Conservation (phyloP, 192 early-diverging fungal genomes). For the Helicostylum pulchrum region DNA sequence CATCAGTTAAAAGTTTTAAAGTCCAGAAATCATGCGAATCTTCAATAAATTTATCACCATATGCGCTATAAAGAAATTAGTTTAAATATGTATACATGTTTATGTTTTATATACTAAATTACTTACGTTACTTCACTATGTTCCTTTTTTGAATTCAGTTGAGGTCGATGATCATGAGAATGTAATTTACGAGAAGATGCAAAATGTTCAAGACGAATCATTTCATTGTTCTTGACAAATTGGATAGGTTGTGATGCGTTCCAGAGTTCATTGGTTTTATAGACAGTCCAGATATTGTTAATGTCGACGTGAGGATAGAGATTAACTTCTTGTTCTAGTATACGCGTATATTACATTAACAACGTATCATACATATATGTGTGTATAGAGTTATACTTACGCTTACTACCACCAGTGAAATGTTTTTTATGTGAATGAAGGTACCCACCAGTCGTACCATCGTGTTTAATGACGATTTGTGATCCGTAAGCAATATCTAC, state of each 20-base stretch:
- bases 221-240: constrained; percentile 65
- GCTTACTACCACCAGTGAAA: constrained; percentile 73
- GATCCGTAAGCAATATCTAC: constrained; percentile 71
- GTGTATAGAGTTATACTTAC: constrained; percentile 32
- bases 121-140: constrained; percentile 64
- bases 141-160: constrained; percentile 59
- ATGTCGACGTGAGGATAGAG: constrained; percentile 77
- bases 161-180: constrained; percentile 67
- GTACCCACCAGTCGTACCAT: constrained; percentile 73
- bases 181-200: constrained; percentile 60
- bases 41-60: constrained; percentile 66
- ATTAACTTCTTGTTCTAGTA: constrained; percentile 69
- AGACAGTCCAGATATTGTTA: constrained; percentile 83
- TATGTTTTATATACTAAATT: not conserved
- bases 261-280: constrained; percentile 8
- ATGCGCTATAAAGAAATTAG: constrained; percentile 41
- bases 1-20: constrained; percentile 63
- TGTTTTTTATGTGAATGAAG: constrained; percentile 69
- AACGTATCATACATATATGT: not conserved
- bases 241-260: constrained; percentile 39
- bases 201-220: constrained; percentile 71
- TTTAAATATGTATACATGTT: not conserved
- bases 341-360: not conserved
- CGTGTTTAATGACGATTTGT: constrained; percentile 60
- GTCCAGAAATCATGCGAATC: constrained; percentile 87